Evolutionary conservation across 768 basidiomycete genomes (phyloP), one percentile per base, ranked within the genome.

Genomic region (Imleria badia): DNA sequence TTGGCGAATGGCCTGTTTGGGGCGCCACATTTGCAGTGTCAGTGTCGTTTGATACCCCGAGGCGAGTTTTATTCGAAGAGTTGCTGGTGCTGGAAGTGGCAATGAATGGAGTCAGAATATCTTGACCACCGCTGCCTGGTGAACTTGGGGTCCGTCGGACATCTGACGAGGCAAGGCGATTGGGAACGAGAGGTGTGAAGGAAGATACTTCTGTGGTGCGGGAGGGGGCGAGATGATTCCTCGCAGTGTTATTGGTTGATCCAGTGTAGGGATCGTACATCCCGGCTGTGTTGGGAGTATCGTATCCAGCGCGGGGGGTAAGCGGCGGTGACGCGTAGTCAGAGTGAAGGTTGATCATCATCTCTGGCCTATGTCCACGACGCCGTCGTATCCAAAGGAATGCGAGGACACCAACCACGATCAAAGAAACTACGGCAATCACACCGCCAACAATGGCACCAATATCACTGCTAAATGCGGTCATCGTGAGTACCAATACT

Each of bases 391-490:
- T 45, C 50, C 52, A 64, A 12, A 61, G 13, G 26, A 53, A 46
- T 15, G 23, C 55, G 13, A 62, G 29, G 22, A 51, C 11, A 23
- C 54, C 52, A 5, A 14, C 14, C 8, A 48, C n/a, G 31, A 64
- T 34, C 29, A 64, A 23, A 10, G 54, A 42, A 15, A 61, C 22
- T 8, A 20, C 42, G 17, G 39, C 58, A 13, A 66, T 36, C 23
- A 57, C 62, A 19, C 56, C 51, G 12, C 62, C 62, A 0, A 59
- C 19, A 51, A 66, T 58, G 23, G 53, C 46, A 1, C 44, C 56
- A 1, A 35, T 38, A 45, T 54, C 33, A 6, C 14, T 42, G 45
- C 64, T 60, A 42, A n/a, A 33, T 30, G 17, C 7, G 36, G 12
- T 15, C 14, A 36, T 19, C 33, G 5, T 60, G 48, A 47, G 52